Evolutionary conservation across 306 rosid species (phyloP).

Genomic region (Trifolium subterraneum): DNA sequence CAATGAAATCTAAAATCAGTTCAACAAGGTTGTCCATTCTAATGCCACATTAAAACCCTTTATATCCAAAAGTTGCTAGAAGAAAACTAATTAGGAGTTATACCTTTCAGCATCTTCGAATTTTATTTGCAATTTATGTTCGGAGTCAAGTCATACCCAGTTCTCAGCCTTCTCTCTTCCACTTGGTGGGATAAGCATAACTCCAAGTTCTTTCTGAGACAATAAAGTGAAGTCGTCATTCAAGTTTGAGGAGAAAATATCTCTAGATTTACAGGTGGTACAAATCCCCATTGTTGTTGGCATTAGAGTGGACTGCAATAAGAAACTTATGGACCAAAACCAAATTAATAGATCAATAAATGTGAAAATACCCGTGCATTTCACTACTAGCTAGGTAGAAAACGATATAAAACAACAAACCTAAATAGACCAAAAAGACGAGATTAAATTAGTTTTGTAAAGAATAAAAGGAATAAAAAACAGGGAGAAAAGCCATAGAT

Average conservation of each 20-base stretch:
- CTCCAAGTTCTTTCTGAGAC: constrained; percentile 77
- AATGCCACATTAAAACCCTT: constrained; percentile 18
- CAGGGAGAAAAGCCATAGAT: constrained; percentile 22
- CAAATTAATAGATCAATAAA: constrained; percentile 4
- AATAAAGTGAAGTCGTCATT: constrained; percentile 28
- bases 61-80: neutral
- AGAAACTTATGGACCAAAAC: constrained; percentile 9
- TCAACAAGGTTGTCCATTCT: constrained; percentile 8
- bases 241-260: constrained; percentile 31
- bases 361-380: constrained; percentile 1
- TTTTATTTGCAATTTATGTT: constrained; percentile 61
- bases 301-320: neutral
- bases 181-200: constrained; percentile 80
- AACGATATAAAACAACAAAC: constrained; percentile 17
- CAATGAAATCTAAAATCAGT: neutral
- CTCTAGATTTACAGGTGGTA: neutral
- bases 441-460: constrained; percentile 19
- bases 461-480: neutral
- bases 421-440: neutral
- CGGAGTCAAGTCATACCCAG: constrained; percentile 89
- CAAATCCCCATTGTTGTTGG: constrained; percentile 1
- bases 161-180: constrained; percentile 58
- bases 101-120: constrained; percentile 69
- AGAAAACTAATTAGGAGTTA: constrained; percentile 4
- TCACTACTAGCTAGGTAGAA: constrained; percentile 14